Evolutionary conservation across 129 eudicot species (phyloP), one percentile per base, ranked within the genome.

Genomic region (Saposhnikovia divaricata): DNA sequence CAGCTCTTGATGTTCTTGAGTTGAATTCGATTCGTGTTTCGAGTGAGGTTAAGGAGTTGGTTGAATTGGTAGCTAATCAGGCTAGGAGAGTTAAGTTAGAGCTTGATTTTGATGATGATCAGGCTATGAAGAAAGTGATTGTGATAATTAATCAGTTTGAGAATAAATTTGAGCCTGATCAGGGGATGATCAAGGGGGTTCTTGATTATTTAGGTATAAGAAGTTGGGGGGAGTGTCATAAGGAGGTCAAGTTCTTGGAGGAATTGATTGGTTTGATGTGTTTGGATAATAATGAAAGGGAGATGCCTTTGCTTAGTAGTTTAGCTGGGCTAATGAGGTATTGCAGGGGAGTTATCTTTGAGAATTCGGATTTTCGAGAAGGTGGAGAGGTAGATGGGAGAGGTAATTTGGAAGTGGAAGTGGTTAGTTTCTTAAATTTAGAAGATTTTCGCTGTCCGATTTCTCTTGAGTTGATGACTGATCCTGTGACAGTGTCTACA

Each of bases 401-500:
- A 42, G 27, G 69, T 34, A 82, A 77, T 80, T 12, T 79, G 34
- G 97, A 87, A 70, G 78, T 79, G n/a, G 97, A 87, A 70, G 78
- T 76, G 68, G 81, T 89, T 5, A 86, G 82, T 61, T 91, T 86
- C 78, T 78, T 91, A 73, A 91, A 89, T 40, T 91, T 87, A 0
- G 97, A 87, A 50, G 98, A 89, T 88, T 93, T 93, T 76, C 87
- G 94, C 13, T 93, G 98, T 57, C 97, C 97, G 10, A 93, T 93
- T 66, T 91, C 98, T 1, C 90, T 91, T 0, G 98, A 93, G 70
- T 15, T 93, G 55, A 93, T 93, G 98, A 88, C 85, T 21, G 98
- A 93, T 82, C 98, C 98, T 1, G 98, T 93, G 78, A 93, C 93
- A 0, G 86, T 93, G 4, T 82, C 96, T 15, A 93, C 98, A 0